Evolutionary conservation across 805 yeast species (phyloP).

Genomic region (Lachancea cidri): DNA sequence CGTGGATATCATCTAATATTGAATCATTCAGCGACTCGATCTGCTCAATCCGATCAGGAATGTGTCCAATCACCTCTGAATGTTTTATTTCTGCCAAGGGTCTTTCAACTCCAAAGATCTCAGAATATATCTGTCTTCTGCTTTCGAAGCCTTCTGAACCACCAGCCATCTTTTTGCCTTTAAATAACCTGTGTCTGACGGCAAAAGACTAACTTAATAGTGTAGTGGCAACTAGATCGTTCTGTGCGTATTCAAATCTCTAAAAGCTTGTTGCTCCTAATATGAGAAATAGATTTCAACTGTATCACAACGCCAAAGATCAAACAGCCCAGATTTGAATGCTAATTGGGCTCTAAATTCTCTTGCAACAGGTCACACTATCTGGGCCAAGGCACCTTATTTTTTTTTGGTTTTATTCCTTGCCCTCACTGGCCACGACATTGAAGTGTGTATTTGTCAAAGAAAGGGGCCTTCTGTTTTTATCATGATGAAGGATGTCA

Average conservation of each 20-base stretch:
- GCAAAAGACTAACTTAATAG: not conserved
- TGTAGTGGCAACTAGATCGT: not conserved
- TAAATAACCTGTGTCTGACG: not conserved
- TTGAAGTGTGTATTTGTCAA: not conserved
- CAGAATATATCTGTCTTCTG: constrained; percentile 19
- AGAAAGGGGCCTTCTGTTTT: not conserved
- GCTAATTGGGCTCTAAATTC: not conserved
- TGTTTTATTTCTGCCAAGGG: constrained; percentile 1
- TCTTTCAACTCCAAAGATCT: constrained; percentile 27
- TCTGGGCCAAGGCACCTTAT: not conserved
- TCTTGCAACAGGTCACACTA: not conserved
- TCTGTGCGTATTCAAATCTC: too few relatives aligned
- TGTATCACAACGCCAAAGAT: not conserved
- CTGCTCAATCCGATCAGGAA: constrained; percentile 22
- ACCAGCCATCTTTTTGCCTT: constrained; percentile 4
- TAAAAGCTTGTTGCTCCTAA: too few relatives aligned
- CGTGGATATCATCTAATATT: constrained; percentile 17
- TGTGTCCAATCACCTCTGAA: not conserved
- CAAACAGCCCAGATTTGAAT: not conserved
- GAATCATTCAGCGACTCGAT: constrained; percentile 18
- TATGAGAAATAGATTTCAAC: not conserved
- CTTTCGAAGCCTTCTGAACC: constrained; percentile 1
- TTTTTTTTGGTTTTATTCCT: not conserved
- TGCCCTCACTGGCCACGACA: not conserved
- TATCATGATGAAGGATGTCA: not conserved